Percentiles rank a stretch among this genome's conserved stretches.
Conservation (phyloP, 2,329 filamentous ascomycete genomes). For the Trichoderma gracile region DNA sequence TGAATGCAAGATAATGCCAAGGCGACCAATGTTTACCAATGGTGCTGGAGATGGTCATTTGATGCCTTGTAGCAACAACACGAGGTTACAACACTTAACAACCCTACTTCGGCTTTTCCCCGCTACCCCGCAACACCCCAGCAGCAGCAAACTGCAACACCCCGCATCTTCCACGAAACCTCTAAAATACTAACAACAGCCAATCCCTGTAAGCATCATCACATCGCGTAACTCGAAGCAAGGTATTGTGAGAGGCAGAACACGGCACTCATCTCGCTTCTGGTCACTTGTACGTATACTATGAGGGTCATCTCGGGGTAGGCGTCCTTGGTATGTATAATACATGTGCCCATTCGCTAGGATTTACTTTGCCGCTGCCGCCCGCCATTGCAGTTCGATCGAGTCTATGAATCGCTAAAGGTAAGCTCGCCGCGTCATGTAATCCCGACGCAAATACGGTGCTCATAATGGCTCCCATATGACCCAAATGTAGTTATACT, state of each 20-base stretch:
- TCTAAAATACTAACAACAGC: not conserved
- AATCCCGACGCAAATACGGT: not conserved
- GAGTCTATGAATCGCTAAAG: no score
- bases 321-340: no score
- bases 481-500: not conserved
- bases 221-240: not conserved
- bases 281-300: not conserved
- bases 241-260: not conserved
- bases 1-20: not conserved
- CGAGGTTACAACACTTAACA: not conserved
- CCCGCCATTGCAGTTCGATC: not conserved
- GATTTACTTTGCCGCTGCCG: not conserved
- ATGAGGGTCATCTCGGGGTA: no score
- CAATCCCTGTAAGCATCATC: not conserved
- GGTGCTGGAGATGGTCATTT: not conserved
- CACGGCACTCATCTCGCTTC: not conserved
- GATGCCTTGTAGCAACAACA: not conserved
- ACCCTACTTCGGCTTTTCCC: not conserved
- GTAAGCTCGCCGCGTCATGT: not conserved
- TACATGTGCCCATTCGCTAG: not conserved
- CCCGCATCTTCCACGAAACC: constrained; percentile 8
- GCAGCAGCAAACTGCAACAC: not conserved
- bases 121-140: constrained; percentile 1
- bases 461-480: not conserved
- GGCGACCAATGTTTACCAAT: not conserved